phyloP scores from a whole-genome alignment of 2,329 filamentous ascomycete species.

The Cordyceps tenuipes region DNA sequence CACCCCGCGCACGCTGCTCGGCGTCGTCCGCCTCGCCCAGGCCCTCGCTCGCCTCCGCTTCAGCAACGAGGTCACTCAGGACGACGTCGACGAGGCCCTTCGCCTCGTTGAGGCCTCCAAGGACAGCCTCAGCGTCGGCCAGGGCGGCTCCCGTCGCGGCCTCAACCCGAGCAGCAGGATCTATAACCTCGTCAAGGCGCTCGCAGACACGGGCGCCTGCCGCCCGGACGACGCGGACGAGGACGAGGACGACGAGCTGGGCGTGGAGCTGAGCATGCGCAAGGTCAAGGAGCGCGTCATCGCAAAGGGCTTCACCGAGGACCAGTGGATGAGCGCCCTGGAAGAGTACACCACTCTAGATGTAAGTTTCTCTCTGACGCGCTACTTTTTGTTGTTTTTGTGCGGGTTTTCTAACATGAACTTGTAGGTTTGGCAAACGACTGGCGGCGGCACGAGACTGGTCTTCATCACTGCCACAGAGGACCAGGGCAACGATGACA shows the following conservation, averaged over 20 bases:
- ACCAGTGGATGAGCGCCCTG: conserved; percentile 79
- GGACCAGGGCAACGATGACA: conserved; percentile 38
- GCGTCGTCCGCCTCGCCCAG: conserved; percentile 86
- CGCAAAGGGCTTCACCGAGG: conserved; percentile 92
- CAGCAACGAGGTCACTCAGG: conserved; percentile 71
- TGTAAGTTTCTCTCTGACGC: conserved; percentile 52
- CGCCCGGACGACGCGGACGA: conserved; percentile 52
- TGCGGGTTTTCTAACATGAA: background rate
- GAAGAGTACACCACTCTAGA: conserved; percentile 84
- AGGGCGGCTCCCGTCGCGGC: conserved; percentile 50
- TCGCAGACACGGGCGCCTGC: conserved; percentile 81
- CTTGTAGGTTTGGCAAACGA: conserved; percentile 69
- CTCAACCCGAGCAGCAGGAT: conserved; percentile 82
- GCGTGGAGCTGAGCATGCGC: conserved; percentile 71
- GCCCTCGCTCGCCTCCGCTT: conserved; percentile 89
- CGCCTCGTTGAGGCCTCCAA: conserved; percentile 89
- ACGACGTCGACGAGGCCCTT: conserved; percentile 93
- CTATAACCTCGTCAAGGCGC: conserved; percentile 84
- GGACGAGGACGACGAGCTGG: conserved; percentile 39
- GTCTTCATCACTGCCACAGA: conserved; percentile 59
- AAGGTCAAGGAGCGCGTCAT: conserved; percentile 86
- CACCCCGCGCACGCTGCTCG: conserved; percentile 85
- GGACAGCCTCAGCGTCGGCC: conserved; percentile 73
- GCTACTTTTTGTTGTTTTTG: background rate
- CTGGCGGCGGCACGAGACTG: conserved; percentile 60